Conservation (phyloP, 2,329 filamentous ascomycete genomes). For the Acrocalymma vagum region DNA sequence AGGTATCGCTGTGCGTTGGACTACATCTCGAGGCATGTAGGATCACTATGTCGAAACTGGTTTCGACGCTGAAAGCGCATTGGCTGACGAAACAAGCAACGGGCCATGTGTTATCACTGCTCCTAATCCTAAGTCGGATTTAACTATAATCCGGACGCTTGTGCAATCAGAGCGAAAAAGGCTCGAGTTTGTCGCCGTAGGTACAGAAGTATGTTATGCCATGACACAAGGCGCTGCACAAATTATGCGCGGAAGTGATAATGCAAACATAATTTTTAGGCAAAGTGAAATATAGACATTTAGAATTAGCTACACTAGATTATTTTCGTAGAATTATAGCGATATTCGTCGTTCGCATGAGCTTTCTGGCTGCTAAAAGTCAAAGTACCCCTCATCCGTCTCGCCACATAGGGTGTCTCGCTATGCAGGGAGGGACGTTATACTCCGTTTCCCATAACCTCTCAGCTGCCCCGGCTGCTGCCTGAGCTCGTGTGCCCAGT, state of each 20-base stretch:
- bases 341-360: too few relatives aligned
- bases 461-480: too few relatives aligned
- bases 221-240: background rate
- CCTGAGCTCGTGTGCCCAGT: too few relatives aligned
- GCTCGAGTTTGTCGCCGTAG: background rate
- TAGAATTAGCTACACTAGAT: too few relatives aligned
- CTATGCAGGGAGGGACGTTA: too few relatives aligned
- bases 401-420: too few relatives aligned
- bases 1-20: constrained; percentile 4
- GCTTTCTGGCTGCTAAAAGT: too few relatives aligned
- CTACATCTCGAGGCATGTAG: constrained; percentile 3
- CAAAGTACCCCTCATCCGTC: too few relatives aligned
- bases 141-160: constrained; percentile 2
- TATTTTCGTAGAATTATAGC: too few relatives aligned
- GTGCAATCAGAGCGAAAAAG: constrained; percentile 2
- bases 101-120: background rate
- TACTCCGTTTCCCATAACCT: too few relatives aligned
- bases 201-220: background rate
- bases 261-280: too few relatives aligned
- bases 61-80: constrained; percentile 3
- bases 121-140: constrained; percentile 2
- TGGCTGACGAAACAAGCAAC: background rate
- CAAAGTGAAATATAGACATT: too few relatives aligned
- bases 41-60: constrained; percentile 1
- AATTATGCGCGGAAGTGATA: background rate